Evolutionary conservation across 2,329 filamentous ascomycete genomes (phyloP).

Genomic region (Chaetomium globosum): DNA sequence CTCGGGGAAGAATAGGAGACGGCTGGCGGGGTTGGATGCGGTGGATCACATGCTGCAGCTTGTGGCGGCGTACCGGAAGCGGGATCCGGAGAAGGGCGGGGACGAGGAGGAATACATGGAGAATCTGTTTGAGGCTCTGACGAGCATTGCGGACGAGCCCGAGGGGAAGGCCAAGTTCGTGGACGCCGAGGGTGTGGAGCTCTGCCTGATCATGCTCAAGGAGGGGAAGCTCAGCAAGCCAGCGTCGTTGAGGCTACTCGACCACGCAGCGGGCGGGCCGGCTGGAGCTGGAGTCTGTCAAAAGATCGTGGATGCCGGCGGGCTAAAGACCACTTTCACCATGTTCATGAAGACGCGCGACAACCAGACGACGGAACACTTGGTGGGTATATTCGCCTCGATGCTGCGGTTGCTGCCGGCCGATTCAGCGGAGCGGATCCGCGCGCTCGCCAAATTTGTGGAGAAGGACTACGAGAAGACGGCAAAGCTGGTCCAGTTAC

Average conservation of each 20-base stretch:
- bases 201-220: constrained; percentile 87
- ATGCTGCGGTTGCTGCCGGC: constrained; percentile 79
- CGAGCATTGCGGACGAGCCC: constrained; percentile 75
- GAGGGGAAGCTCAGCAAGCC: constrained; percentile 83
- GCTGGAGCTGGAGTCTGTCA: constrained; percentile 65
- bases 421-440: constrained; percentile 75
- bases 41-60: constrained; percentile 81
- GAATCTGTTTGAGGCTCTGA: constrained; percentile 86
- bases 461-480: constrained; percentile 93
- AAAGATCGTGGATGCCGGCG: constrained; percentile 77
- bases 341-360: constrained; percentile 82
- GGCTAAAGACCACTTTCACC: constrained; percentile 81
- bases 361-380: constrained; percentile 72
- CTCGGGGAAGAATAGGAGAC: constrained; percentile 65
- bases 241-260: constrained; percentile 77
- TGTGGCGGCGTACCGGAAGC: constrained; percentile 79
- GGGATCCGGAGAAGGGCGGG: constrained; percentile 80
- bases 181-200: constrained; percentile 87
- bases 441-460: constrained; percentile 88
- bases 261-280: constrained; percentile 72
- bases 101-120: constrained; percentile 95
- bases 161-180: constrained; percentile 79
- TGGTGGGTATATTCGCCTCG: constrained; percentile 81
- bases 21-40: constrained; percentile 67
- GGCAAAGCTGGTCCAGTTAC: constrained; percentile 68